phyloP scores from a whole-genome alignment of 371 early-diverging fungal genomes.

The Phascolomyces articulosus region DNA sequence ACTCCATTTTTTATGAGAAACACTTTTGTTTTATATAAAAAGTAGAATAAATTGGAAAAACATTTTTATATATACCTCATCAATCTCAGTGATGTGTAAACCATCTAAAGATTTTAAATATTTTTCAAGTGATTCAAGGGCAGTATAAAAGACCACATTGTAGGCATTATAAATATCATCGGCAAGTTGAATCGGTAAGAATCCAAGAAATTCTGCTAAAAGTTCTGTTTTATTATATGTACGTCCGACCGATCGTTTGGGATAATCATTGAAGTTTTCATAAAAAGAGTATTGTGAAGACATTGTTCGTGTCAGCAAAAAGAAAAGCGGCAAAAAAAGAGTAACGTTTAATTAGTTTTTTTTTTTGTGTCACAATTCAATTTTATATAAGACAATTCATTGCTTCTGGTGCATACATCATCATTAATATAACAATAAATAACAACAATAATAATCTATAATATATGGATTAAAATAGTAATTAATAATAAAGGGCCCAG shows the following conservation, averaged over 20 bases:
- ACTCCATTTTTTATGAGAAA: background rate
- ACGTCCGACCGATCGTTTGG: constrained; percentile 7
- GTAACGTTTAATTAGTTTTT: background rate
- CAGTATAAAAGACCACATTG: constrained; percentile 13
- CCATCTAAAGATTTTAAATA: constrained; percentile 4
- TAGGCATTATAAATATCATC: constrained; percentile 20
- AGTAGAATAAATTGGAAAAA: too few species aligned
- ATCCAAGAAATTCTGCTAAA: constrained; percentile 21
- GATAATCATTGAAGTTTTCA: background rate
- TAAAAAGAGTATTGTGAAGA: background rate
- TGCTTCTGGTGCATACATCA: too few species aligned
- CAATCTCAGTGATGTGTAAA: background rate
- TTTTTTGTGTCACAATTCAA: too few species aligned
- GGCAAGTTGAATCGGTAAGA: constrained; percentile 7
- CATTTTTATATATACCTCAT: too few species aligned
- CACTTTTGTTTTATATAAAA: background rate
- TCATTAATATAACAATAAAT: too few species aligned
- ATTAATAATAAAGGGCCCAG: too few species aligned
- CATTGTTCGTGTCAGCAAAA: background rate
- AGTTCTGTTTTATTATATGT: constrained; percentile 17
- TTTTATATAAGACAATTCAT: too few species aligned
- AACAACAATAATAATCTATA: too few species aligned
- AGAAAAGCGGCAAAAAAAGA: background rate
- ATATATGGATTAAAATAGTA: too few species aligned
- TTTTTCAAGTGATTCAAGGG: constrained; percentile 10